A percentile compares a stretch with the other conserved stretches of the same genome.
Conservation (phyloP, 2,329 filamentous ascomycete genomes). For the Tolypocladium cylindrosporum region DNA sequence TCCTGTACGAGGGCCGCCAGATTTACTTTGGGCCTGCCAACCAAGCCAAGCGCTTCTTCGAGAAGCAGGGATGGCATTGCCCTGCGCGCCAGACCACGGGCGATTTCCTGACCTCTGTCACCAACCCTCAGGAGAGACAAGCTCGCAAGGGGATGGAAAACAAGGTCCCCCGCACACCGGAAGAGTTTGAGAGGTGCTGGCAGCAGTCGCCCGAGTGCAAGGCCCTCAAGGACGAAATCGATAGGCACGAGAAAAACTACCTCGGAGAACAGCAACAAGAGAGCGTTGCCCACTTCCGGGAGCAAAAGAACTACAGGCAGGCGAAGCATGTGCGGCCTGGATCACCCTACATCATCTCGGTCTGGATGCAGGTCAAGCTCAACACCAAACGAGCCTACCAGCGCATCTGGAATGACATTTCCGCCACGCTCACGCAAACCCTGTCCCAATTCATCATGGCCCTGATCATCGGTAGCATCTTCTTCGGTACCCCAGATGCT, state of each 20-base stretch:
- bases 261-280: constrained; percentile 29
- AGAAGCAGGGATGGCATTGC: constrained; percentile 58
- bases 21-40: constrained; percentile 63
- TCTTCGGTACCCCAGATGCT: constrained; percentile 39
- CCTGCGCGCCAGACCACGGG: constrained; percentile 56
- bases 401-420: constrained; percentile 40
- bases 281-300: constrained; percentile 29
- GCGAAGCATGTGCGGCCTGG: constrained; percentile 41
- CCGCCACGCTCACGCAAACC: constrained; percentile 34
- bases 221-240: constrained; percentile 35
- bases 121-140: constrained; percentile 51
- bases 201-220: constrained; percentile 32
- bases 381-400: constrained; percentile 42
- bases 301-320: constrained; percentile 40
- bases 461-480: constrained; percentile 52
- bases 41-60: constrained; percentile 55
- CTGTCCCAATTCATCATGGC: constrained; percentile 43
- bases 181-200: constrained; percentile 53
- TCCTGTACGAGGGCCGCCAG: constrained; percentile 67
- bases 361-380: constrained; percentile 42
- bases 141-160: constrained; percentile 47
- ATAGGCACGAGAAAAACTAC: constrained; percentile 35
- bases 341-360: constrained; percentile 48
- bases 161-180: constrained; percentile 54
- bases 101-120: constrained; percentile 62